Evolutionary conservation across 345 rosid species (phyloP), one percentile per base, ranked within the genome.

Genomic region (Barbarea vulgaris): DNA sequence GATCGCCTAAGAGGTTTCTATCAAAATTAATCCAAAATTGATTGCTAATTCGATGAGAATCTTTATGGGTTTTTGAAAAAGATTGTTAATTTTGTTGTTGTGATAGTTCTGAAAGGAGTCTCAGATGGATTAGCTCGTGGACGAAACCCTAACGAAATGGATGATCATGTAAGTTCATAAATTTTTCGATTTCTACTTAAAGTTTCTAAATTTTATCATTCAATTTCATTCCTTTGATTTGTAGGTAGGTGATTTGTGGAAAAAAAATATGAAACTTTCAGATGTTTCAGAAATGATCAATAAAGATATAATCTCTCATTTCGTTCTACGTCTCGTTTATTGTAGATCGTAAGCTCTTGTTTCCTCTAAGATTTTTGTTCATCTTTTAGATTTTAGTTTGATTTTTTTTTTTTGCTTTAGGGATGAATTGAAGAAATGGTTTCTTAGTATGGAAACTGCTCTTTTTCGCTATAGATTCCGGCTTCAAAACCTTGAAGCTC

Each of bases 381-480:
- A n/a, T n/a, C n/a, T n/a, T n/a, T n/a, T n/a, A n/a, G n/a, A n/a
- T n/a, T n/a, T n/a, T n/a, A n/a, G n/a, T n/a, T n/a, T n/a, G n/a
- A n/a, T n/a, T n/a, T n/a, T n/a, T n/a, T n/a, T n/a, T n/a, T 48
- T 28, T 72, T 44, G 60, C 1, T 10, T 39, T 2, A 95, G 99
- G 62, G 97, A 92, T 84, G 99, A 95, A 24, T 66, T 95, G 63
- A 86, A 97, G 80, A 95, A 89, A 77, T 89, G 93, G 97, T 89
- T 95, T 83, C 91, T 95, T 54, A 85, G 89, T 39, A 89, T 82
- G 88, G 97, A 95, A 85, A 87, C 93, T 58, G 64, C 90, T 9
- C 89, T 95, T 46, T 95, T 92, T 64, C 89, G 96, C 5, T 75
- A 89, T 67, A 79, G 96, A 6, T 95, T 92, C 77, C 76, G 66